Base-by-base conservation (phyloP, 2,329 filamentous ascomycete genomes). In the Diaporthe sp. region DNA sequence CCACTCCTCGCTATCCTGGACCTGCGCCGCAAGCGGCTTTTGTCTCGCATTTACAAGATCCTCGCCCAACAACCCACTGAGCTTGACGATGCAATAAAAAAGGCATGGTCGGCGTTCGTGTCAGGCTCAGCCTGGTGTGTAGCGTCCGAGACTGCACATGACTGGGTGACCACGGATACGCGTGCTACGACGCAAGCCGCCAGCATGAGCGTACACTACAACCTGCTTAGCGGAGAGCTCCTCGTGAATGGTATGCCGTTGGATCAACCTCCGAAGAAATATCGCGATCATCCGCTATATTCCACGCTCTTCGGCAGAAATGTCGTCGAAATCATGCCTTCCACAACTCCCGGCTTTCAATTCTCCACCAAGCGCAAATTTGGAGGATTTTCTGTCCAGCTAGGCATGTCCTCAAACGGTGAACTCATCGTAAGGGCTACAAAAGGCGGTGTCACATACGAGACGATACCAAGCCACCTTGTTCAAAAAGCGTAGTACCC, bases 201-300 rank as follows among this genome's bases (percentile, higher is more conserved):
- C 49, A 37, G 3, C 42, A 76, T 6, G 77, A 83, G 31, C 8
- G 83, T 89, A 4, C 85, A 88, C 37, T 87, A 87, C 77, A 90
- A 90, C 76, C 67, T 90, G 0, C 77, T 92, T 2, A 87, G 84
- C 0, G 90, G 87, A 0, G 83, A 87, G 34, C 81, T 93, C 0
- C 83, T 91, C 0, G 85, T 92, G 0, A 84, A 91, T 74, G 90
- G 90, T 0, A 57, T 82, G 1, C 89, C 88, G 0, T 77, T 91
- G 0, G 80, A 84, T 5, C 84, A 87, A 2, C 82, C 92, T 0
- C 90, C 90, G 0, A 3, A 15, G 0, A 76, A 85, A 0, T 92
- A 89, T 67, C 82, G 86, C 47, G 10, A 20, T 0, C 83, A 89
- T 71, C 10, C 78, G 0, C 81, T 81, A 0, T 92, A 89, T 76